Conservation (phyloP, 139 green algal species). For the Astrephomene gubernaculifera region DNA sequence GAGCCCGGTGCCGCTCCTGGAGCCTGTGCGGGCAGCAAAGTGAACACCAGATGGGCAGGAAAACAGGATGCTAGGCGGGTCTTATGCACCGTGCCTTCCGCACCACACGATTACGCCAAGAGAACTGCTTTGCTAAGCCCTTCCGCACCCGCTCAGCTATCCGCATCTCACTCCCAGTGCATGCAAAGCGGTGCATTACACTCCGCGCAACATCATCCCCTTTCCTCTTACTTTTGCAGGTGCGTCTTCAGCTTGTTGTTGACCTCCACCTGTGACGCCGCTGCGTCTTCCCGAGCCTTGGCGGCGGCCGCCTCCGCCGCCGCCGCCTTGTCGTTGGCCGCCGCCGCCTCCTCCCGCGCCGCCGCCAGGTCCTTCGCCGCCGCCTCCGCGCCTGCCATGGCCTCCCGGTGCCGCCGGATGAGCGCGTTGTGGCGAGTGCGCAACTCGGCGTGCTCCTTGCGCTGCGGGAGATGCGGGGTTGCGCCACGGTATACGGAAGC, state of each 20-base stretch:
- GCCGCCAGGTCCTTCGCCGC: constrained; percentile 11
- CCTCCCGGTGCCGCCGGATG: constrained; percentile 14
- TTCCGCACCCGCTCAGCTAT: too few relatives aligned
- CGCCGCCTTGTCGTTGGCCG: not conserved
- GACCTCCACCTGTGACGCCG: not conserved
- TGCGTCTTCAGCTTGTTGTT: constrained; percentile 16
- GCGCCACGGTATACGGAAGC: not conserved
- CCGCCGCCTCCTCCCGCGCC: not conserved
- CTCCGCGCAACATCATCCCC: too few relatives aligned
- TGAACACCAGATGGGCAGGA: not conserved
- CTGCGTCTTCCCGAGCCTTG: constrained; percentile 9
- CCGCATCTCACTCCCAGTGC: too few relatives aligned
- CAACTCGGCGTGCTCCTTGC: constrained; percentile 7
- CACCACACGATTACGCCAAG: too few relatives aligned
- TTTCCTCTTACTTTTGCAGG: not conserved
- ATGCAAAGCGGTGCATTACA: too few relatives aligned
- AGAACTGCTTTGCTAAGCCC: too few relatives aligned
- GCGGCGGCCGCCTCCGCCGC: constrained; percentile 5
- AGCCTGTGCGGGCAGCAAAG: not conserved
- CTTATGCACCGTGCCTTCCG: too few relatives aligned
- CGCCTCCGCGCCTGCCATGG: not conserved
- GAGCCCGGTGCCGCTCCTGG: not conserved
- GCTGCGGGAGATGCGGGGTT: not conserved
- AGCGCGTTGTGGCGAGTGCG: not conserved
- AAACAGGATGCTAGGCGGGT: too few relatives aligned